phyloP scores from a whole-genome alignment of 257 asterid genomes.

The Ilex asprella region DNA sequence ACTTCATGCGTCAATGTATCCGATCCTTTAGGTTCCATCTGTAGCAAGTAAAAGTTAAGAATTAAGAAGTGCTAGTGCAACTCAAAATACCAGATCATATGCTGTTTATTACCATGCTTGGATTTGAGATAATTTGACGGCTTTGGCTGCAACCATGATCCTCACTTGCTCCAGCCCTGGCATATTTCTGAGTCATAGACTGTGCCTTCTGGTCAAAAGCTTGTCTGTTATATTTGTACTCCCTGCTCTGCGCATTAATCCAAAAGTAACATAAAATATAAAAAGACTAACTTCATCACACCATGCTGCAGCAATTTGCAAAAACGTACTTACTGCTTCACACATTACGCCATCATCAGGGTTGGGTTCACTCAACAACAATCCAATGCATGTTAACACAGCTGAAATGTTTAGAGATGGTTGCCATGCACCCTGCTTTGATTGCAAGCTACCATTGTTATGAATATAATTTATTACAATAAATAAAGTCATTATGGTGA shows the following conservation, averaged over 20 bases:
- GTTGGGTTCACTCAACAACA: constrained; percentile 72
- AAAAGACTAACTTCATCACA: constrained; percentile 2
- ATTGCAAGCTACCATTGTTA: constrained; percentile 1
- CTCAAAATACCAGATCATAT: not conserved
- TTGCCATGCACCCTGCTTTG: constrained; percentile 81
- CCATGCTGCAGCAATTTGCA: not conserved
- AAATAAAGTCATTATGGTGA: not conserved
- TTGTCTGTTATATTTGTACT: constrained; percentile 74
- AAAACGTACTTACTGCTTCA: constrained; percentile 58
- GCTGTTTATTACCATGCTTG: constrained; percentile 37
- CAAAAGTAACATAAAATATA: constrained; percentile 10
- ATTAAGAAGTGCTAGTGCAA: not conserved
- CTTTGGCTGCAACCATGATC: constrained; percentile 22
- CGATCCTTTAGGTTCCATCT: constrained; percentile 40
- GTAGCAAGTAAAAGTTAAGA: constrained; percentile 14
- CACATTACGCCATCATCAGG: constrained; percentile 94
- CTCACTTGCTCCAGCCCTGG: constrained; percentile 38
- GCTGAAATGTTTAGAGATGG: constrained; percentile 89
- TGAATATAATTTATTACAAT: not conserved
- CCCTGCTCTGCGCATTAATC: constrained; percentile 57
- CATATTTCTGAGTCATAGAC: constrained; percentile 73
- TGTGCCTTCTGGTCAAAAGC: constrained; percentile 75
- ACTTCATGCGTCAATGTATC: constrained; percentile 18
- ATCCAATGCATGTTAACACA: constrained; percentile 71
- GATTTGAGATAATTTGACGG: constrained; percentile 20